Percentiles rank a stretch among this genome's conserved stretches.
Conservation (phyloP, 306 rosid genomes). For the Acmispon strigosus region DNA sequence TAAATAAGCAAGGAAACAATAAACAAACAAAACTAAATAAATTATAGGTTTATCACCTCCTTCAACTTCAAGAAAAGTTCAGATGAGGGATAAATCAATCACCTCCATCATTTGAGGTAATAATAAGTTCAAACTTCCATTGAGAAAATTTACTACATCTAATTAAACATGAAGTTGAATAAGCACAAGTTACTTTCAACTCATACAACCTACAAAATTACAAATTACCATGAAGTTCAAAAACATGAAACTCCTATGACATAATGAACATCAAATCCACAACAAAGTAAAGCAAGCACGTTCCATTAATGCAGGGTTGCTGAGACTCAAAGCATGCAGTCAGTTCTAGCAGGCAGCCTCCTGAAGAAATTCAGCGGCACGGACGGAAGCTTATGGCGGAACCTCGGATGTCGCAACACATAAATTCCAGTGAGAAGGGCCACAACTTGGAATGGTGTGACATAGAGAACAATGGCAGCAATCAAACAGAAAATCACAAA, state of each 20-base stretch:
- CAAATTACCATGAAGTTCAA: conserved; percentile 31
- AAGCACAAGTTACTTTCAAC: conserved; percentile 35
- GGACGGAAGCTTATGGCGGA: conserved; percentile 93
- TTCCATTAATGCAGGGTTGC: conserved; percentile 5
- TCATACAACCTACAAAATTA: conserved; percentile 59
- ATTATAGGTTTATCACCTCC: not conserved
- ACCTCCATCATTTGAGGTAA: not conserved
- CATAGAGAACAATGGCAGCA: conserved; percentile 84
- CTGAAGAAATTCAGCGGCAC: conserved; percentile 96
- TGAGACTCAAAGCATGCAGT: conserved; percentile 77
- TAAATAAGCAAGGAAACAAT: not conserved
- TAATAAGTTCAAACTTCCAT: not conserved
- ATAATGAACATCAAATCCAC: conserved; percentile 36
- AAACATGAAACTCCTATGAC: conserved; percentile 33
- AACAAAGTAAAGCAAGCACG: conserved; percentile 25
- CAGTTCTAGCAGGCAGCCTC: conserved; percentile 94
- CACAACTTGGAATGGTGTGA: conserved; percentile 94
- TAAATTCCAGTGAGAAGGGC: conserved; percentile 82
- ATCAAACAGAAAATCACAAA: conserved; percentile 88
- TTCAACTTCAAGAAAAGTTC: no score
- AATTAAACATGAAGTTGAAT: conserved; percentile 28
- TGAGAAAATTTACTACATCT: conserved; percentile 14
- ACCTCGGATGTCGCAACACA: conserved; percentile 88
- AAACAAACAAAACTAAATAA: not conserved
- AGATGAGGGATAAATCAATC: not conserved